Percentiles rank a stretch among this genome's conserved stretches.
Conservation (phyloP, 164 flowering plant species). For the Houttuynia cordata region DNA sequence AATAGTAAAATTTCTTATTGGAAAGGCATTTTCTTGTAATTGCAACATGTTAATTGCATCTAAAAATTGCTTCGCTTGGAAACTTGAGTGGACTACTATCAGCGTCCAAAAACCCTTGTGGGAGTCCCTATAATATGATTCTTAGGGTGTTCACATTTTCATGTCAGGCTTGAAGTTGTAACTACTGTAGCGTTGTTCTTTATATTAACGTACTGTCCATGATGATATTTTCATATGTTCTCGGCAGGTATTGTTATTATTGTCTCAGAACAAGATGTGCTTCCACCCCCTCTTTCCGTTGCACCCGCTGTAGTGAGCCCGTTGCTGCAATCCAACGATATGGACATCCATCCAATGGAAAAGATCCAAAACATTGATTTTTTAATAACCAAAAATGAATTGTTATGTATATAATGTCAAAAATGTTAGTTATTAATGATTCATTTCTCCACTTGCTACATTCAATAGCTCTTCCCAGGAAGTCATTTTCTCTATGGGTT, state of each 20-base stretch:
- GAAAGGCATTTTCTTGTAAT: too few species aligned
- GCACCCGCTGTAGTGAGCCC: conserved; percentile 71
- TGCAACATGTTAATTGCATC: too few species aligned
- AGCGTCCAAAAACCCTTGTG: too few species aligned
- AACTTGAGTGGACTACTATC: too few species aligned
- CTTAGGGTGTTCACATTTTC: too few species aligned
- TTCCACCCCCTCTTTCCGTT: conserved; percentile 56
- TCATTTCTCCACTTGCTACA: not conserved
- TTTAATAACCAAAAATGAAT: not conserved
- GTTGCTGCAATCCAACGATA: conserved; percentile 81
- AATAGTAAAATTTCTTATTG: too few species aligned
- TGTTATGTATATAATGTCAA: not conserved
- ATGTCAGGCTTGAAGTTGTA: not conserved
- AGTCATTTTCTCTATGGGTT: conserved; percentile 6
- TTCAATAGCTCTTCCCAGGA: conserved; percentile 21
- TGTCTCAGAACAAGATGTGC: conserved; percentile 90
- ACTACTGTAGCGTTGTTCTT: not conserved
- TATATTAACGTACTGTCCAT: not conserved
- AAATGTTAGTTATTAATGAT: not conserved
- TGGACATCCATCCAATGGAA: conserved; percentile 11
- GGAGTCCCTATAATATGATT: too few species aligned
- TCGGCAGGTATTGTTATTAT: conserved; percentile 48
- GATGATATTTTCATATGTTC: not conserved
- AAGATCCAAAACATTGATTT: conserved; percentile 21
- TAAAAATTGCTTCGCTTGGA: too few species aligned